phyloP scores from a whole-genome alignment of 306 rosid species.

The Luffa aegyptiaca region DNA sequence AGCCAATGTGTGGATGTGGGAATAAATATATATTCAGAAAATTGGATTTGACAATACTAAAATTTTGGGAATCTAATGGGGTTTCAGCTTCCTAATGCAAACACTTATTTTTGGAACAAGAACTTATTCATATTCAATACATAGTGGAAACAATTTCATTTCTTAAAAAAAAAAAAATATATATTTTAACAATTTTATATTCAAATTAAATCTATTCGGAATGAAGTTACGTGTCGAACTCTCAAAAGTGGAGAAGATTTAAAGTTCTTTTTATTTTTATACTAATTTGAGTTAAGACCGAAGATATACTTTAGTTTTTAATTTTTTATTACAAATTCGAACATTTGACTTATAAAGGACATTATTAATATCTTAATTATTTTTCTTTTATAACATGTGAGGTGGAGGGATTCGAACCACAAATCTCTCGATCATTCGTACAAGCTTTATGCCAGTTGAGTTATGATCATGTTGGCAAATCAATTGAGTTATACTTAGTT shows the following conservation, averaged over 20 bases:
- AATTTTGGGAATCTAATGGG: conserved; percentile 31
- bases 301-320: neutral
- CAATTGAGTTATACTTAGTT: neutral
- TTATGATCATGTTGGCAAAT: neutral
- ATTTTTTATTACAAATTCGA: too few relatives aligned
- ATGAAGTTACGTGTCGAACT: neutral
- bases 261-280: neutral
- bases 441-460: too few relatives aligned
- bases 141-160: neutral
- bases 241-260: neutral
- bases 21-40: conserved; percentile 9
- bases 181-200: neutral
- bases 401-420: too few relatives aligned
- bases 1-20: conserved; percentile 12
- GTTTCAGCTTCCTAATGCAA: conserved; percentile 18
- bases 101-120: conserved; percentile 8
- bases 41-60: conserved; percentile 5
- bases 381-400: too few relatives aligned
- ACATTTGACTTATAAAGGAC: neutral
- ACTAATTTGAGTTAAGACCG: too few relatives aligned
- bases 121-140: conserved; percentile 13
- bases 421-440: too few relatives aligned
- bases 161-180: neutral
- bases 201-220: neutral
- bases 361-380: neutral